These are phyloP conservation scores for Cystobasidiaceae sp. DNA, from an alignment of 1,284 basidiomycete genomes.

Conservation along the genomic window DNA sequence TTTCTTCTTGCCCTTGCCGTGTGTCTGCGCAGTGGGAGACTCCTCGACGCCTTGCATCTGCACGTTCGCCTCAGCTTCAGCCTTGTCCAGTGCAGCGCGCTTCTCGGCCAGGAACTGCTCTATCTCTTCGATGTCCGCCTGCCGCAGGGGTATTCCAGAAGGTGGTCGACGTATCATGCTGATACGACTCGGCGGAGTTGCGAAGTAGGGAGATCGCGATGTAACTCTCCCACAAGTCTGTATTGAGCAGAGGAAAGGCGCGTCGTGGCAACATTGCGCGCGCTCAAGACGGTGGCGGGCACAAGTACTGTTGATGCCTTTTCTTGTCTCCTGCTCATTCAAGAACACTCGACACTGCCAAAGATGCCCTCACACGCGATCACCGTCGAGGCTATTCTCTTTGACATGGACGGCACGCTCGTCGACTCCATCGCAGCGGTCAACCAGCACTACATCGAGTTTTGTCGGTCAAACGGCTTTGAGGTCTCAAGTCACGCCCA, in stretches of 20 bases:
- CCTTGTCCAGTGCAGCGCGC: neutral
- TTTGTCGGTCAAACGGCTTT: slow-evolving; percentile 2
- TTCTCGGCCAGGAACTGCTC: slow-evolving; percentile 19
- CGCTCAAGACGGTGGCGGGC: neutral
- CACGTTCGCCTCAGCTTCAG: slow-evolving; percentile 3
- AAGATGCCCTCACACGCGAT: slow-evolving; percentile 10
- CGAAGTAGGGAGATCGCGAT: neutral
- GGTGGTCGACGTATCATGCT: slow-evolving; percentile 22
- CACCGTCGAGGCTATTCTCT: slow-evolving; percentile 25
- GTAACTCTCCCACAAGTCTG: neutral
- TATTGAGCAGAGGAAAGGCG: neutral
- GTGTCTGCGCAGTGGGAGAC: neutral
- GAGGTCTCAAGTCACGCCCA: slow-evolving; percentile 12
- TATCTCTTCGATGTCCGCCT: slow-evolving; percentile 15
- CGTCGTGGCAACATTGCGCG: neutral
- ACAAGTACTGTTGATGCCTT: no score
- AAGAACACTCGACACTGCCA: neutral
- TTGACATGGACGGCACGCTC: slow-evolving; percentile 35
- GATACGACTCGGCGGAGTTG: neutral
- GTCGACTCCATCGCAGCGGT: slow-evolving; percentile 32
- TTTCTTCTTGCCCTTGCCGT: slow-evolving; percentile 11
- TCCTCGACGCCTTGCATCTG: neutral
- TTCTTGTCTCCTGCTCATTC: neutral
- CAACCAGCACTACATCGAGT: slow-evolving; percentile 1
- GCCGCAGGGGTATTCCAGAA: slow-evolving; percentile 12